Conservation (phyloP, 352 stramenopile species). For the Globisporangium yorkense region DNA sequence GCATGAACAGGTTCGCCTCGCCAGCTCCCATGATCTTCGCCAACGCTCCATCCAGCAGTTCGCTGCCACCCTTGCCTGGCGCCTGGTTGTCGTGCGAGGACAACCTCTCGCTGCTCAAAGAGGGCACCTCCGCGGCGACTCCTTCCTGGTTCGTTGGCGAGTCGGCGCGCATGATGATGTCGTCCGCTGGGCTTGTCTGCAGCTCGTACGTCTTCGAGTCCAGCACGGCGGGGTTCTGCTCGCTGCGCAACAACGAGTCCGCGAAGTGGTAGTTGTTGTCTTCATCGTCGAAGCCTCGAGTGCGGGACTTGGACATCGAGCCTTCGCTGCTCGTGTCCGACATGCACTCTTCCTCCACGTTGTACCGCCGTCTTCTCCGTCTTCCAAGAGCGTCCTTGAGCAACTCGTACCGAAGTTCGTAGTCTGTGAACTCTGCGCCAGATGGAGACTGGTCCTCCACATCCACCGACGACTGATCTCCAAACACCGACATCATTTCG, state of each 20-base stretch:
- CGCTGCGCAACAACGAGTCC: constrained; percentile 1
- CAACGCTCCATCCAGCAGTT: not conserved
- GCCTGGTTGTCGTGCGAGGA: constrained; percentile 7
- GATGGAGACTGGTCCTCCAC: constrained; percentile 31
- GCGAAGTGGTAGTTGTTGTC: constrained; percentile 10
- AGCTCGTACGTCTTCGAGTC: not conserved
- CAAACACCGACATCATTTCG: constrained; percentile 43
- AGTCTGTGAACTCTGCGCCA: constrained; percentile 31
- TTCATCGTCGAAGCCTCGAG: constrained; percentile 11
- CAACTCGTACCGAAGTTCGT: constrained; percentile 34
- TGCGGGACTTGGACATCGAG: constrained; percentile 26
- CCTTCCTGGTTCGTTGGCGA: constrained; percentile 7
- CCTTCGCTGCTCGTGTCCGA: constrained; percentile 49
- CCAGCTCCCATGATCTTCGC: not conserved
- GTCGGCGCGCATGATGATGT: not conserved
- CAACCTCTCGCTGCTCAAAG: constrained; percentile 11
- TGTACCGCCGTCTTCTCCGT: constrained; percentile 17
- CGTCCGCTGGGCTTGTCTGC: constrained; percentile 3
- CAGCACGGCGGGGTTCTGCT: not conserved
- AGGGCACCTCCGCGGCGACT: not conserved
- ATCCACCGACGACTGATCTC: constrained; percentile 27
- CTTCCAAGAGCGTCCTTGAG: constrained; percentile 19
- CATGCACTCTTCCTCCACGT: constrained; percentile 50
- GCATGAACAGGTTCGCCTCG: not conserved
- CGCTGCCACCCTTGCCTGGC: not conserved